Evolutionary conservation across 768 basidiomycete genomes (phyloP).

Genomic region (Serendipita sp.): DNA sequence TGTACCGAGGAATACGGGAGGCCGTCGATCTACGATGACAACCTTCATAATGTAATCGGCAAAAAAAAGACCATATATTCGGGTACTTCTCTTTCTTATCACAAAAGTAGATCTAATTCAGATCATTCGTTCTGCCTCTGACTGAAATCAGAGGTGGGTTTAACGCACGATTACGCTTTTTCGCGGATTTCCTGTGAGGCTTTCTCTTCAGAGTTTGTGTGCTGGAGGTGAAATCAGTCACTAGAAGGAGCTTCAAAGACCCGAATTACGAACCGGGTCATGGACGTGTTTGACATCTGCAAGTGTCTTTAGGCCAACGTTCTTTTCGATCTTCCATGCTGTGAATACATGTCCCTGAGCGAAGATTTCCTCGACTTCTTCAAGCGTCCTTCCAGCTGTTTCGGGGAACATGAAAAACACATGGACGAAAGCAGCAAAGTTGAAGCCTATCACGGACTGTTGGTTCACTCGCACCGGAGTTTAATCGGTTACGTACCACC

Average conservation of each 20-base stretch:
- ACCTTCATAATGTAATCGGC: no score
- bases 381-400: slow-evolving; percentile 53
- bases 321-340: slow-evolving; percentile 36
- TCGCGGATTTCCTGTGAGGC: neutral
- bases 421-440: slow-evolving; percentile 54
- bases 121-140: no score
- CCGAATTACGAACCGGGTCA: neutral
- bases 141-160: no score
- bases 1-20: no score
- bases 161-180: neutral
- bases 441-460: slow-evolving; percentile 28
- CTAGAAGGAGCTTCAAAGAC: no score
- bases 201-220: neutral
- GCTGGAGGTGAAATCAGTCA: neutral
- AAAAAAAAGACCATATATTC: no score
- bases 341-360: slow-evolving; percentile 47
- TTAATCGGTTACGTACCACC: neutral
- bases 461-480: neutral
- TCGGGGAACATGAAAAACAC: slow-evolving; percentile 71
- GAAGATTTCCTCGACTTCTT: slow-evolving; percentile 70
- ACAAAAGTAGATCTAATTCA: no score
- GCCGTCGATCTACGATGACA: no score
- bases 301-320: slow-evolving; percentile 11
- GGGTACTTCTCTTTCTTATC: no score
- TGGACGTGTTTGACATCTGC: neutral